A percentile compares a stretch with the other conserved stretches of the same genome.
Conservation (phyloP, 345 rosid genomes). For the Cardamine resedifolia region DNA sequence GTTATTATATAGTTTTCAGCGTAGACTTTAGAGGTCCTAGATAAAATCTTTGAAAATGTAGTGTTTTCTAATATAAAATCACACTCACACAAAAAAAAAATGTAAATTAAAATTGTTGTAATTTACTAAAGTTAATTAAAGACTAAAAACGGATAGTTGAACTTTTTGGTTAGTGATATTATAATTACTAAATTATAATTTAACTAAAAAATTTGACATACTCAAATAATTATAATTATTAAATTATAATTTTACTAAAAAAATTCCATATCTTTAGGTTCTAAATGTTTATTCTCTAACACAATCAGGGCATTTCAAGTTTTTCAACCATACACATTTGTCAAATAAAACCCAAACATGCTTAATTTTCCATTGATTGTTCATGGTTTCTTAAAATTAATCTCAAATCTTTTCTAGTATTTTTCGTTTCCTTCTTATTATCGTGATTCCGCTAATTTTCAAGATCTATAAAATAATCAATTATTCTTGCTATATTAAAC, state of each 20-base stretch:
- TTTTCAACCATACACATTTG: background rate
- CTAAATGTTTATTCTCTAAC: background rate
- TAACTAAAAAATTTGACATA: background rate
- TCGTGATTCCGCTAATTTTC: background rate
- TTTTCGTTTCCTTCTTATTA: background rate
- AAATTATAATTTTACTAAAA: no score
- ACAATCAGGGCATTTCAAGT: background rate
- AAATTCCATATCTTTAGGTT: background rate
- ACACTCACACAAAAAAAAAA: background rate
- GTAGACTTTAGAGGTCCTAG: background rate
- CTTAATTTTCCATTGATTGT: background rate
- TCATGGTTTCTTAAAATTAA: background rate
- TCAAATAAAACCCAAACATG: background rate
- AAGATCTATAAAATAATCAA: background rate
- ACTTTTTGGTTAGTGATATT: background rate
- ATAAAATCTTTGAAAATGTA: background rate
- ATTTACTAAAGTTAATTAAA: background rate
- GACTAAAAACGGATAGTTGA: background rate
- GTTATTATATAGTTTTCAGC: background rate
- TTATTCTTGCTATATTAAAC: background rate
- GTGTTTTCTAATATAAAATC: constrained; percentile 1
- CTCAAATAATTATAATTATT: background rate
- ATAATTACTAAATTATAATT: background rate
- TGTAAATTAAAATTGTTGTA: background rate
- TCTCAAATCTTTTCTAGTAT: background rate